Evolutionary conservation across 1,284 basidiomycete species (phyloP), one percentile per base, ranked within the genome.

Genomic region (Marasmius fiardii): DNA sequence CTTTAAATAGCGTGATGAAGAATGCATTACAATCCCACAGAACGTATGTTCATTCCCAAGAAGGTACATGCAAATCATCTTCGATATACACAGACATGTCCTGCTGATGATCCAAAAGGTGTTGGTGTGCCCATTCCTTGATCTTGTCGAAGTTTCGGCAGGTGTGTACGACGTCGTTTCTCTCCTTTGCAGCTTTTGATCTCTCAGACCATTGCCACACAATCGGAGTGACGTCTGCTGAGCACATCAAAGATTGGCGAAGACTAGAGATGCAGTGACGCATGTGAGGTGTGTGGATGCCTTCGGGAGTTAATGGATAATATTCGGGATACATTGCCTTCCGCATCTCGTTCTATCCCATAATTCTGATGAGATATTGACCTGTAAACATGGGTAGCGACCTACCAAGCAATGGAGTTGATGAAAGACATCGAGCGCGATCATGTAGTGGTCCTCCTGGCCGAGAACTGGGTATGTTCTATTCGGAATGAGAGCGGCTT

Each of bases 151-250:
- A 65, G 51, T 64, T 59, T 52, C 61, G 52, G 51, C 64, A 65
- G 8, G 64, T 62, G 51, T 65, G 64, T 26, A 64, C 47, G 18
- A 65, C 59, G 58, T 65, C 63, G 8, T 57, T 55, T 34, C 61
- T 52, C 52, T 63, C 63, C 44, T 61, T 64, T 3, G 61, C 62
- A 18, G 60, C 61, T 31, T 63, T 53, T 8, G 60, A 64, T 47
- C 53, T 58, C 11, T 61, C 55, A 2, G 60, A 61, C 64, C 64
- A 65, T 49, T 64, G 64, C 64, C 64, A 65, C 26, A 64, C 62
- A 35, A 65, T 60, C n/a, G 63, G 58, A 12, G 62, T 61, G 39
- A 67, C 55, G 45, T 67, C 65, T 1, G 64, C 52, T 10, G 62
- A 49, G 44, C 64, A 58, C 35, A 51, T 57, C 28, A 61, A 44